These are phyloP conservation scores for Alternaria arborescens DNA, from an alignment of 2,329 filamentous ascomycete species.

Conservation along the genomic window DNA sequence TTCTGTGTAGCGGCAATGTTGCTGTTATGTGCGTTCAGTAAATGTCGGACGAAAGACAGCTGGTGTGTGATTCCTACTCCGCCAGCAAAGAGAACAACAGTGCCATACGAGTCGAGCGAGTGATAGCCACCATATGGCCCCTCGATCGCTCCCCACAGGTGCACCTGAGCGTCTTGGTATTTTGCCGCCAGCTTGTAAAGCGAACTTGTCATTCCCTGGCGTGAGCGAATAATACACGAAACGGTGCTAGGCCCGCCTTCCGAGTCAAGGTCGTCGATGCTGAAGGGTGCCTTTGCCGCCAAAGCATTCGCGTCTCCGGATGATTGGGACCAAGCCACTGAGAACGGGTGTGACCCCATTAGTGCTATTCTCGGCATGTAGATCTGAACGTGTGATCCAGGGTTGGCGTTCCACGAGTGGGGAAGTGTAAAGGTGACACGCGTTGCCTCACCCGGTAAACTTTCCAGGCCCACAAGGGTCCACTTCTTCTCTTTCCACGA, in stretches of 20 bases:
- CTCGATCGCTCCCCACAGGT: conserved; percentile 77
- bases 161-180: conserved; percentile 59
- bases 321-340: conserved; percentile 76
- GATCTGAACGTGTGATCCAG: conserved; percentile 78
- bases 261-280: conserved; percentile 51
- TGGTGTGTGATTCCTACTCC: conserved; percentile 94
- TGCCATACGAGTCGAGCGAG: conserved; percentile 86
- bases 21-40: conserved; percentile 63
- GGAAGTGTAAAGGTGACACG: conserved; percentile 75
- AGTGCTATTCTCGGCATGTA: conserved; percentile 75
- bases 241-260: conserved; percentile 55
- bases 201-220: conserved; percentile 82
- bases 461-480: conserved; percentile 64
- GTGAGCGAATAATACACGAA: conserved; percentile 80
- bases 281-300: conserved; percentile 38
- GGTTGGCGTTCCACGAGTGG: conserved; percentile 73
- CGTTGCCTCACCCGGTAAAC: conserved; percentile 75
- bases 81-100: conserved; percentile 84
- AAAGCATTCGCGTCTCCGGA: conserved; percentile 32
- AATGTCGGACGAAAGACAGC: conserved; percentile 79
- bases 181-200: conserved; percentile 72
- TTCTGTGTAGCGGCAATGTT: conserved; percentile 77
- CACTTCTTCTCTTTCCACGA: conserved; percentile 66
- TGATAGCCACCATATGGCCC: conserved; percentile 81
- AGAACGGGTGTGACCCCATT: conserved; percentile 78